A percentile compares a stretch with the other conserved stretches of the same genome.
These are phyloP conservation scores for Brasilioporus rufonigricans DNA, from an alignment of 768 basidiomycete species.

Conservation along the genomic window DNA sequence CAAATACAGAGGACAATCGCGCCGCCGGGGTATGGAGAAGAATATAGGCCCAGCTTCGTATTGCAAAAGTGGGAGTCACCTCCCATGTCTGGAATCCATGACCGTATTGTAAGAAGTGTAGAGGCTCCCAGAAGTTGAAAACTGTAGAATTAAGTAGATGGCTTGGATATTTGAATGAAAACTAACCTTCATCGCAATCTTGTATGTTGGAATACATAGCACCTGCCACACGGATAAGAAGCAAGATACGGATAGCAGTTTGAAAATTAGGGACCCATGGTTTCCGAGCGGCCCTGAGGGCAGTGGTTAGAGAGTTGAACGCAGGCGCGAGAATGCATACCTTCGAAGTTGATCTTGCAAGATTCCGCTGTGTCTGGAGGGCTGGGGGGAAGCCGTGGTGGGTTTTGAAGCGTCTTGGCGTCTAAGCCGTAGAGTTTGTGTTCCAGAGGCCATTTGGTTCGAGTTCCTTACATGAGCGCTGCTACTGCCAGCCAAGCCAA, in stretches of 20 bases:
- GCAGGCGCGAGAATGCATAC: slow-evolving; percentile 33
- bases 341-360: slow-evolving; percentile 80
- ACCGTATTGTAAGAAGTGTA: slow-evolving; percentile 86
- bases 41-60: slow-evolving; percentile 94
- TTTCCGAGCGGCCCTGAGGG: slow-evolving; percentile 56
- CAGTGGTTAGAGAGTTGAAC: slow-evolving; percentile 8
- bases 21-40: slow-evolving; percentile 73
- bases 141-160: slow-evolving; percentile 46
- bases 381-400: slow-evolving; percentile 20
- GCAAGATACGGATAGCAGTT: slow-evolving; percentile 76
- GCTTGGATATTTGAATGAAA: neutral
- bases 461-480: neutral
- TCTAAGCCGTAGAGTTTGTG: slow-evolving; percentile 50
- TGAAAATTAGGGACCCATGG: slow-evolving; percentile 88
- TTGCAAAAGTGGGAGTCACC: slow-evolving; percentile 83
- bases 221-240: slow-evolving; percentile 74
- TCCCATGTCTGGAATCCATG: slow-evolving; percentile 99
- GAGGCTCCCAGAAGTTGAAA: slow-evolving; percentile 98
- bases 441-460: slow-evolving; percentile 41
- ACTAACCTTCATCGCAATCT: slow-evolving; percentile 94
- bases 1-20: slow-evolving; percentile 54
- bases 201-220: slow-evolving; percentile 96
- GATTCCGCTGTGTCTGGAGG: slow-evolving; percentile 59
- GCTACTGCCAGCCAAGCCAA: no score
- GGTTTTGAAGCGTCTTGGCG: slow-evolving; percentile 36